These are phyloP conservation scores for Penicillium psychrosexuale DNA, from an alignment of 2,329 filamentous ascomycete genomes.

Conservation along the genomic window DNA sequence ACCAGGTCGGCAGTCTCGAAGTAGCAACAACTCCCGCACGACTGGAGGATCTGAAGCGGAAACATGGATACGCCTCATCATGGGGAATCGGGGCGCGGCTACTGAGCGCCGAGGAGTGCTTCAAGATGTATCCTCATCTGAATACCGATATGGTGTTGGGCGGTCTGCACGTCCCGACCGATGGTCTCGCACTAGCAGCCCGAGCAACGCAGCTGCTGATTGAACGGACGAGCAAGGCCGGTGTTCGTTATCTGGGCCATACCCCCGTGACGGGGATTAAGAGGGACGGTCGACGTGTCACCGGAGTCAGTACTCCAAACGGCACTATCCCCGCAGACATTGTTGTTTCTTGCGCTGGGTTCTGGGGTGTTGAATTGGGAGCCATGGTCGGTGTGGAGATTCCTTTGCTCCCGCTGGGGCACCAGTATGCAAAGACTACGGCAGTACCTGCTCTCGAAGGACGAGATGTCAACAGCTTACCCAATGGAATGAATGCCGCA, in stretches of 20 bases:
- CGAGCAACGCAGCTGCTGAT: constrained; percentile 62
- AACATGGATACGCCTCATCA: constrained; percentile 58
- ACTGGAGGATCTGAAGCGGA: constrained; percentile 60
- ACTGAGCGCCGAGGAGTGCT: constrained; percentile 52
- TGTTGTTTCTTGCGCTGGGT: constrained; percentile 61
- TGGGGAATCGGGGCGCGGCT: constrained; percentile 59
- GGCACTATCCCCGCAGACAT: constrained; percentile 57
- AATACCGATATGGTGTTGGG: constrained; percentile 55
- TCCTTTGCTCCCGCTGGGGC: constrained; percentile 59
- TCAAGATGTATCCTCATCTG: constrained; percentile 54
- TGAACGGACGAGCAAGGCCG: constrained; percentile 55
- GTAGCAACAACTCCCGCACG: constrained; percentile 59
- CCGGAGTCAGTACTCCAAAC: constrained; percentile 53
- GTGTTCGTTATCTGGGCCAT: constrained; percentile 56
- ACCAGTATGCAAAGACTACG: constrained; percentile 64
- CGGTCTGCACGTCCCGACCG: constrained; percentile 59
- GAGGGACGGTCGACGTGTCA: constrained; percentile 49
- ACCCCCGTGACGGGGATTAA: constrained; percentile 60
- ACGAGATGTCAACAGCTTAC: constrained; percentile 44
- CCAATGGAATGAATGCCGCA: constrained; percentile 49
- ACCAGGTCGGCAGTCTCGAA: constrained; percentile 62
- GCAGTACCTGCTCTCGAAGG: constrained; percentile 47
- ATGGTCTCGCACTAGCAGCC: constrained; percentile 60
- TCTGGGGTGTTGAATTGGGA: constrained; percentile 65
- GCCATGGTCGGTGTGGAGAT: constrained; percentile 58